Base-by-base conservation (phyloP, 257 asterid genomes). In the Solanum etuberosum region DNA sequence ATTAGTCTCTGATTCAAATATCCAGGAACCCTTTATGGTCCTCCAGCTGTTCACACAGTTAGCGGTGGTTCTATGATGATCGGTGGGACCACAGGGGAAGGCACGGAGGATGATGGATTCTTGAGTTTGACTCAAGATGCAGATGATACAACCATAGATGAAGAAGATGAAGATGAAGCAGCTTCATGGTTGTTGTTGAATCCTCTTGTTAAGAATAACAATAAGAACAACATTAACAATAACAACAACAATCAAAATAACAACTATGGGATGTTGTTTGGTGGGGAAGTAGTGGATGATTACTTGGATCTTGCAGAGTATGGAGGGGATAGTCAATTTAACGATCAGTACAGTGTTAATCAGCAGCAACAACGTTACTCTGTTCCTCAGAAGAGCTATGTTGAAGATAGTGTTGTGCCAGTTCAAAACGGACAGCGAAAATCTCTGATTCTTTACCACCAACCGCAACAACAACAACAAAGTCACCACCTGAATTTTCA, bases 151-250 rank as follows among this genome's bases (percentile, higher is more conserved):
- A 67, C 88, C 25, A 84, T 63, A 29, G 92, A 88, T 4, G 94
- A 88, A 4, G 93, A 91, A 0, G 97, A 91, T 42, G 96, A 95
- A 27, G 93, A 94, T 21, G 98, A 94, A 71, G 95, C 98, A 5
- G 94, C 93, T 21, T 93, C 98, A 3, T 96, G 98, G 98, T 89
- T 94, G 65, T 40, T 95, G 85, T 54, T 90, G 65, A 92, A 95
- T 46, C 96, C 93, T 14, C 89, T 83, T 32, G 90, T 83, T 27
- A 93, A 92, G 85, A 91, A 86, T 18, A 91, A 38, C 59, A 68
- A 86, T 21, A 84, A 84, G 23, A 84, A 63, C 87, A 81, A 20
- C 65, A 32, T 7, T 21, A 43, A 42, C 32, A 76, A 37, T 6
- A 74, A 35, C 54, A 20, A 63, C 34, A 72, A 38, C 86, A 88